phyloP scores from a whole-genome alignment of 805 yeast species.

The Clavispora fructus region DNA sequence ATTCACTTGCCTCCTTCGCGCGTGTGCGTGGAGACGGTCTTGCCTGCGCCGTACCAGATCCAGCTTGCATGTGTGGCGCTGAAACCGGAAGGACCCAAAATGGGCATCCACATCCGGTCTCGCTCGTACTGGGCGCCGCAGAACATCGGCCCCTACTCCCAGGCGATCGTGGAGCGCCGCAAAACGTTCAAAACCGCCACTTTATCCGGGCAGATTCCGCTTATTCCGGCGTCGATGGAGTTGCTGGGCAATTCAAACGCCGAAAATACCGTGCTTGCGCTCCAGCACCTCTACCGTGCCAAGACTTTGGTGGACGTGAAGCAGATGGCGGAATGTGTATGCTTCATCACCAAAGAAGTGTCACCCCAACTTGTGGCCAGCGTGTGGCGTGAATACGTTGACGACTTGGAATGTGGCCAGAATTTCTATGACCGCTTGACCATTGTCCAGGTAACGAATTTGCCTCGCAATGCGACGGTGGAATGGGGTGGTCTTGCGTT shows the following conservation, averaged over 20 bases:
- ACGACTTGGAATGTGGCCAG: slow-evolving; percentile 13
- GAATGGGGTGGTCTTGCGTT: slow-evolving; percentile 71
- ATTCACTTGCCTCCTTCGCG: slow-evolving; percentile 81
- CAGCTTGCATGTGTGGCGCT: slow-evolving; percentile 61
- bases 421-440: slow-evolving; percentile 29
- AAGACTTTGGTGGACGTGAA: slow-evolving; percentile 47
- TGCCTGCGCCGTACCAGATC: slow-evolving; percentile 34
- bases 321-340: slow-evolving; percentile 44
- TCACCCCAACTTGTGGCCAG: slow-evolving; percentile 26
- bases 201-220: slow-evolving; percentile 88
- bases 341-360: slow-evolving; percentile 43
- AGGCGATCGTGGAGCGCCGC: slow-evolving; percentile 50
- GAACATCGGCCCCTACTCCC: slow-evolving; percentile 96
- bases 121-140: slow-evolving; percentile 98
- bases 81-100: slow-evolving; percentile 27
- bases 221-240: slow-evolving; percentile 68
- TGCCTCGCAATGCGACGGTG: slow-evolving; percentile 61
- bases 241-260: slow-evolving; percentile 17
- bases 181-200: slow-evolving; percentile 43
- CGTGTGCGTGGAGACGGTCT: slow-evolving; percentile 65
- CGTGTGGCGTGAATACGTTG: slow-evolving; percentile 44
- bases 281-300: slow-evolving; percentile 71
- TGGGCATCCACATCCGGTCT: slow-evolving; percentile 87
- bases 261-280: slow-evolving; percentile 47
- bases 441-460: slow-evolving; percentile 48